Conservation (phyloP, 306 rosid species). For the Clitoria ternatea region DNA sequence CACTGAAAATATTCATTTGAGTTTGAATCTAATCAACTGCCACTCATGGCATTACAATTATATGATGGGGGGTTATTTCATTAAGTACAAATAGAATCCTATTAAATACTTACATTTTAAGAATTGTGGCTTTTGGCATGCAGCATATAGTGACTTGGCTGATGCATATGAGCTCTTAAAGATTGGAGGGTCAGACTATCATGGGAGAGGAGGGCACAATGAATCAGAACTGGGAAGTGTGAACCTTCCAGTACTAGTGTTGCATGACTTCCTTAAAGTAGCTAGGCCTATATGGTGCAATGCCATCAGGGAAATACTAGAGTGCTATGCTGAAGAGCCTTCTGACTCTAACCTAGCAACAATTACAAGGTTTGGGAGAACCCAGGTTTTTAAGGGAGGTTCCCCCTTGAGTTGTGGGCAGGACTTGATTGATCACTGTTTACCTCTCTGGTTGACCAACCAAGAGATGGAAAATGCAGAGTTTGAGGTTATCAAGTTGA, state of each 20-base stretch:
- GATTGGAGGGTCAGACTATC: conserved; percentile 96
- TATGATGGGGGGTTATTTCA: not conserved
- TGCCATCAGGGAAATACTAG: conserved; percentile 64
- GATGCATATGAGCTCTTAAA: conserved; percentile 70
- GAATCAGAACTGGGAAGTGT: conserved; percentile 93
- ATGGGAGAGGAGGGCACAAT: conserved; percentile 75
- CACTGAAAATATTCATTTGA: not conserved
- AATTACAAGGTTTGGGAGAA: conserved; percentile 64
- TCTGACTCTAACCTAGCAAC: conserved; percentile 64
- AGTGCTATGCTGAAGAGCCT: conserved; percentile 69
- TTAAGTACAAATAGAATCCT: not conserved
- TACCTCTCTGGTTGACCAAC: conserved; percentile 63
- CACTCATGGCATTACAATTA: not conserved
- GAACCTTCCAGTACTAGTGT: conserved; percentile 71
- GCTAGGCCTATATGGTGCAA: conserved; percentile 84
- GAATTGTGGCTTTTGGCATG: conserved; percentile 18
- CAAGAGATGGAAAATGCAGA: conserved; percentile 74
- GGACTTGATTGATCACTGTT: conserved; percentile 73
- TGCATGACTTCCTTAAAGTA: conserved; percentile 68
- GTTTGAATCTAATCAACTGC: not conserved
- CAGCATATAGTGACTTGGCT: conserved; percentile 87
- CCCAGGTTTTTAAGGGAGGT: conserved; percentile 45
- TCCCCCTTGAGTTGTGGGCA: conserved; percentile 44
- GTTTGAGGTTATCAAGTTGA: conserved; percentile 63
- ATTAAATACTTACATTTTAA: not conserved